Base-by-base conservation (phyloP, 2,329 filamentous ascomycete genomes). In the Fusarium coicis region DNA sequence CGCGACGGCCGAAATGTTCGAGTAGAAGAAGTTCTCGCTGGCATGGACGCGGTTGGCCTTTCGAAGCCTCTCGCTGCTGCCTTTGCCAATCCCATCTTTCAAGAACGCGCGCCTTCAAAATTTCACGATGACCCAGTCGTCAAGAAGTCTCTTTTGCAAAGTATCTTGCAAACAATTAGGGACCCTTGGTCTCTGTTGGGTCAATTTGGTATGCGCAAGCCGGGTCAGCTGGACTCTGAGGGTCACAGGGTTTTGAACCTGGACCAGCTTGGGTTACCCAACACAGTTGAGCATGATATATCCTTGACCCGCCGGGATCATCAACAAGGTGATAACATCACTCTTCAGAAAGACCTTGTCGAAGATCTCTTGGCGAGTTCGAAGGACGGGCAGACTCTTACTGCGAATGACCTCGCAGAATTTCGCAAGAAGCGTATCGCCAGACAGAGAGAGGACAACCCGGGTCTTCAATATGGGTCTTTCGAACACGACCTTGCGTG, bases 1-100 rank as follows among this genome's bases (percentile, higher is more conserved):
- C 66, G 75, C 11, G 64, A 77, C 43, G 75, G 75, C 6, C 66
- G 72, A 47, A 75, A 72, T 36, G 70, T 71, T 12, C 66, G 60
- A 7, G 43, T 69, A 5, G 66, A 70, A 19, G 69, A 77, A 39
- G 43, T 77, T 26, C 66, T 68, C 19, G 66, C 63, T 4, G 75
- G 59, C 10, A 56, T 77, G 66, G 54, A 69, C 18, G 36, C 64
- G n/a, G 36, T 73, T 30, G 75, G 75, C 16, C 54, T 77, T 28
- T 73, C 71, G n/a, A 65, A 70, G n/a, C 60, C 52, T 32, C 72
- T 77, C n/a, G 67, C 56, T n/a, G 63, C 72, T 14, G 59, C 63
- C 56, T 68, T 77, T 47, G 54, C 62, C 70, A 74, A 74, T 36
- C 75, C 69, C 14, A 76, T 77, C 65, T 77, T 76, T 30, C 70